Conservation (phyloP, 2,329 filamentous ascomycete genomes). For the Neofusicoccum parvum region DNA sequence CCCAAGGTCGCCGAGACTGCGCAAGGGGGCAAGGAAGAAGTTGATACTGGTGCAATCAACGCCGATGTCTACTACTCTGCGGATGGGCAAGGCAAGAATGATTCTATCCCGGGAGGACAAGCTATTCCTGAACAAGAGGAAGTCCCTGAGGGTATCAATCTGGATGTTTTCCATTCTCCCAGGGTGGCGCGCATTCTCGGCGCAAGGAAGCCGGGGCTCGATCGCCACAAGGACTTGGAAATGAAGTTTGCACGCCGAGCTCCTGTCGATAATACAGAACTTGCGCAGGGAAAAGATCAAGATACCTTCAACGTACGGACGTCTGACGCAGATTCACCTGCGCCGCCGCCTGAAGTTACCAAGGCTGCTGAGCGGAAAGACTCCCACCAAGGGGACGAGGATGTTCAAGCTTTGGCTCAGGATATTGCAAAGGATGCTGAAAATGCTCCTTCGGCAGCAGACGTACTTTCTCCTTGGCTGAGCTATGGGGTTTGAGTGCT, state of each 20-base stretch:
- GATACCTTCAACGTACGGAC: conserved; percentile 37
- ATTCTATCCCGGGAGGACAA: conserved; percentile 33
- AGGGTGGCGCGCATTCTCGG: conserved; percentile 60
- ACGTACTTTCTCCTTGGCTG: conserved; percentile 28
- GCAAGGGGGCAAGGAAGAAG: conserved; percentile 47
- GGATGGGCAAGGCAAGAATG: conserved; percentile 26
- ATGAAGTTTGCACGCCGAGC: conserved; percentile 36
- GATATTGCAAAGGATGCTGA: conserved; percentile 49
- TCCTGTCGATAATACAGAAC: conserved; percentile 41
- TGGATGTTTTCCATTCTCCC: conserved; percentile 63
- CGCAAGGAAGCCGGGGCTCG: conserved; percentile 27
- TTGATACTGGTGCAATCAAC: conserved; percentile 51
- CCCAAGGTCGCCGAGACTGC: conserved; percentile 53
- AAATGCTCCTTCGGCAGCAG: conserved; percentile 29
- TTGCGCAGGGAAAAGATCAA: conserved; percentile 41
- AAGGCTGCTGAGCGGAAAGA: conserved; percentile 23
- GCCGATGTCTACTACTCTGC: conserved; percentile 57
- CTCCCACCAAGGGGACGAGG: conserved; percentile 29
- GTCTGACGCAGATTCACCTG: conserved; percentile 17
- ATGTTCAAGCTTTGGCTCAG: conserved; percentile 50
- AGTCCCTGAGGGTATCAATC: conserved; percentile 61
- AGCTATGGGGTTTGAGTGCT: conserved; percentile 26
- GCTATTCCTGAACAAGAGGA: conserved; percentile 43
- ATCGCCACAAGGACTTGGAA: conserved; percentile 29
- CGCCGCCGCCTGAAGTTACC: conserved; percentile 3